These are phyloP conservation scores for Funneliformis caledonium DNA, from an alignment of 371 early-diverging fungal genomes.

Conservation along the genomic window DNA sequence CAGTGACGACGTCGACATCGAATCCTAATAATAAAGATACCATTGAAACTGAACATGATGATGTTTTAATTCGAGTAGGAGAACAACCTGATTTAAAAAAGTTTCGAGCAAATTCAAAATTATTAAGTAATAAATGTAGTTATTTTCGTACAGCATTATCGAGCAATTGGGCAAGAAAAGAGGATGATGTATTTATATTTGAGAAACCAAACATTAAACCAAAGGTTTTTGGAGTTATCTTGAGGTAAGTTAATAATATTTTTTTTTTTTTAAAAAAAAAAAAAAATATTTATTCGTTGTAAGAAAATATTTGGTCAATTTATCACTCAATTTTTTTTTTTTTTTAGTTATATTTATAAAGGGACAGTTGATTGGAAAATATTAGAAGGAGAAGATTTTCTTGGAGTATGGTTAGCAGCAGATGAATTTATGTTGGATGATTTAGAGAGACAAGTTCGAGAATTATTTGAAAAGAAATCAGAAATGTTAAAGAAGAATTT, in stretches of 20 bases:
- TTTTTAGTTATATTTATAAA: background rate
- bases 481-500: background rate
- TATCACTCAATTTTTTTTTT: background rate
- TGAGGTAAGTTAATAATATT: conserved; percentile 6
- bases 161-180: conserved; percentile 33
- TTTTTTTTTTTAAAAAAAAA: background rate
- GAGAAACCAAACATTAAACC: conserved; percentile 36
- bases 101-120: conserved; percentile 16
- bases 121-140: background rate
- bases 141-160: conserved; percentile 38
- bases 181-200: conserved; percentile 12
- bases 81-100: conserved; percentile 21
- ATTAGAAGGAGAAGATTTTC: conserved; percentile 11
- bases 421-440: conserved; percentile 29
- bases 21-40: background rate
- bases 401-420: conserved; percentile 17
- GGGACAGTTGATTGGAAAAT: background rate
- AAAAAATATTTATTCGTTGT: background rate
- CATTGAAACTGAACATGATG: conserved; percentile 1
- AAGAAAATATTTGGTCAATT: background rate
- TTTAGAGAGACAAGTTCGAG: conserved; percentile 1
- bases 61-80: conserved; percentile 28
- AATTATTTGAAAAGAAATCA: conserved; percentile 26
- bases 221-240: conserved; percentile 29
- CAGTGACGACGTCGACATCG: background rate